Evolutionary conservation across 257 asterid genomes (phyloP).

Genomic region (Apocynum venetum): DNA sequence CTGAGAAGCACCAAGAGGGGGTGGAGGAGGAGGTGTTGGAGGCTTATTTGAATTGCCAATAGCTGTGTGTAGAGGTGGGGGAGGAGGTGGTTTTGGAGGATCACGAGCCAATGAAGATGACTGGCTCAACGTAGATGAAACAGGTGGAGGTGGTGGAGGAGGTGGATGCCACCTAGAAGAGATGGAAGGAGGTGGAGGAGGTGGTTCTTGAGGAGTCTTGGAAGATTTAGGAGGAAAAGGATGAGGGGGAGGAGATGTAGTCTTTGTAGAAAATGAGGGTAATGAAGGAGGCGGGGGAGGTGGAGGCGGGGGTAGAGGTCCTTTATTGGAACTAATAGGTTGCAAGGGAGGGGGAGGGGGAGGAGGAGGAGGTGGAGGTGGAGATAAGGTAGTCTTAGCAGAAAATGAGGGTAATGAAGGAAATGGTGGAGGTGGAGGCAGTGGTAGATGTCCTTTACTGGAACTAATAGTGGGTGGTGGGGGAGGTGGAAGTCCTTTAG

Average conservation of each 20-base stretch:
- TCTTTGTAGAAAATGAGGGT: constrained; percentile 1
- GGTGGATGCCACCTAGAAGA: constrained; percentile 9
- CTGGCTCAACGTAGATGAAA: constrained; percentile 14
- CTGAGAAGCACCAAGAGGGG: constrained; percentile 36
- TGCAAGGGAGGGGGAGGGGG: constrained; percentile 18
- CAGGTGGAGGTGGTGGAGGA: constrained; percentile 20
- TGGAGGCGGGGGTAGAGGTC: constrained; percentile 13
- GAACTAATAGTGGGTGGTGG: neutral
- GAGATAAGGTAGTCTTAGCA: constrained; percentile 3
- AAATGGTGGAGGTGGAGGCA: constrained; percentile 19
- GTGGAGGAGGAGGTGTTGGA: constrained; percentile 25
- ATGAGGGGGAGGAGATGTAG: constrained; percentile 22
- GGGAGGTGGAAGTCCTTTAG: constrained; percentile 14
- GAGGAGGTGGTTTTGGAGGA: constrained; percentile 30
- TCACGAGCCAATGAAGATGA: constrained; percentile 23
- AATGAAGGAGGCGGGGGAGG: constrained; percentile 17
- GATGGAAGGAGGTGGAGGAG: constrained; percentile 20
- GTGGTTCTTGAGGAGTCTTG: constrained; percentile 2
- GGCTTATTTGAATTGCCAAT: neutral
- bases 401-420: neutral
- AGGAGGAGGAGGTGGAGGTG: constrained; percentile 7
- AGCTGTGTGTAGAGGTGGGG: constrained; percentile 37
- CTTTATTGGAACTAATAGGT: neutral
- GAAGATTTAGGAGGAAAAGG: constrained; percentile 8
- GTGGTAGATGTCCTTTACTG: neutral